Evolutionary conservation across 2,329 filamentous ascomycete species (phyloP), one percentile per base, ranked within the genome.

Genomic region (Nannizziopsis arthrosporioides): DNA sequence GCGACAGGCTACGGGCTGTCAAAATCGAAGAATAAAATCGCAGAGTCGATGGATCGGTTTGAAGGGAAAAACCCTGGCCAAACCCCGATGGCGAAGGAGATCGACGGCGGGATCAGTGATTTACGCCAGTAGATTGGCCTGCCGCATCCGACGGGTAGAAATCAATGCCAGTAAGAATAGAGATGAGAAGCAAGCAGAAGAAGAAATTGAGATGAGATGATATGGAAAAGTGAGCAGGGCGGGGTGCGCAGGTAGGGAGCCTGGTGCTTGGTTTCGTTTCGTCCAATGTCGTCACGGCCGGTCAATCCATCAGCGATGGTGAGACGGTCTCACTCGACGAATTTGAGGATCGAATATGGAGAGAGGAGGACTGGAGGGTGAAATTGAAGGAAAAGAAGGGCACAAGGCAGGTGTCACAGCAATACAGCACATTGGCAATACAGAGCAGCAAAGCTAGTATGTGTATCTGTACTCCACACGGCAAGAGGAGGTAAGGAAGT

Each of bases 211-310:
- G 42, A 19, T 35, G 42, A 44, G 42, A 35, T 12, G 42, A 35
- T 19, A 35, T 31, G 35, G n/a, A n/a, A 39, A 31, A 27, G 18
- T 8, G 34, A 37, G 37, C 22, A 27, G 7, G 36, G 14, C 22
- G 36, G 34, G 37, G 43, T 18, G 34, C 12, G 43, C 35, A 14
- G 31, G 43, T 22, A 45, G 38, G 44, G 39, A 40, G 44, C 44
- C 35, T 46, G 44, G 22, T 7, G n/a, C n/a, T 34, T 40, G 44
- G 44, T 40, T 40, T 46, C 18, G 45, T 47, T 47, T 47, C 38
- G 45, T 41, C 45, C 30, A n/a, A 47, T 42, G 45, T 47, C 38
- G 45, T 47, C 38, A 42, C 22, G 27, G 44, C 22, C 35, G 39
- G 19, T 27, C 34, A 46, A 19, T 46, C 36, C 44, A 46, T 46